Evolutionary conservation across 768 basidiomycete genomes (phyloP).

Genomic region (Termitomyces sp.): DNA sequence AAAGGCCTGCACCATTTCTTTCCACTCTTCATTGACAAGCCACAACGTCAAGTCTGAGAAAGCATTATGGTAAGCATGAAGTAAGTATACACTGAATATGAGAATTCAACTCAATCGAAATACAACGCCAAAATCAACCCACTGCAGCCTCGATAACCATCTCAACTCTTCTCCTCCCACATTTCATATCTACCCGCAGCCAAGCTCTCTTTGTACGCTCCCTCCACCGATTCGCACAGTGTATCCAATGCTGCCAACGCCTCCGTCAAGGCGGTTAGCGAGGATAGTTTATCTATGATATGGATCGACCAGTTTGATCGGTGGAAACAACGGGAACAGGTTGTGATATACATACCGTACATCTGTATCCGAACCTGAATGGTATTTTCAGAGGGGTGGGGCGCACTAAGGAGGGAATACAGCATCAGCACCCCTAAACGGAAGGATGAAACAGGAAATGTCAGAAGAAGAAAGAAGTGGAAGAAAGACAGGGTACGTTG

Average conservation of each 20-base stretch:
- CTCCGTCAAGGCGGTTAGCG: conserved; percentile 70
- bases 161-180: conserved; percentile 62
- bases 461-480: no score
- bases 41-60: no score
- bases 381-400: conserved; percentile 95
- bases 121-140: no score
- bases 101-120: conserved; percentile 8
- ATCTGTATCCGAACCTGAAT: conserved; percentile 99
- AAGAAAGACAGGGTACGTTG: no score
- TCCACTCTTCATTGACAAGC: no score
- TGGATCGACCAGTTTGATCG: not conserved
- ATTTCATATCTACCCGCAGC: conserved; percentile 47
- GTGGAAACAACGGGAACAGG: not conserved
- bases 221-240: conserved; percentile 67
- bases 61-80: conserved; percentile 3
- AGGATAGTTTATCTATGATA: conserved; percentile 77
- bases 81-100: conserved; percentile 5
- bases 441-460: no score
- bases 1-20: no score
- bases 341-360: conserved; percentile 71
- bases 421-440: conserved; percentile 1
- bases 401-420: conserved; percentile 56
- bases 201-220: conserved; percentile 60
- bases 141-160: no score
- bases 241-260: conserved; percentile 77